Conservation (phyloP, 257 asterid species). For the Sherardia arvensis region DNA sequence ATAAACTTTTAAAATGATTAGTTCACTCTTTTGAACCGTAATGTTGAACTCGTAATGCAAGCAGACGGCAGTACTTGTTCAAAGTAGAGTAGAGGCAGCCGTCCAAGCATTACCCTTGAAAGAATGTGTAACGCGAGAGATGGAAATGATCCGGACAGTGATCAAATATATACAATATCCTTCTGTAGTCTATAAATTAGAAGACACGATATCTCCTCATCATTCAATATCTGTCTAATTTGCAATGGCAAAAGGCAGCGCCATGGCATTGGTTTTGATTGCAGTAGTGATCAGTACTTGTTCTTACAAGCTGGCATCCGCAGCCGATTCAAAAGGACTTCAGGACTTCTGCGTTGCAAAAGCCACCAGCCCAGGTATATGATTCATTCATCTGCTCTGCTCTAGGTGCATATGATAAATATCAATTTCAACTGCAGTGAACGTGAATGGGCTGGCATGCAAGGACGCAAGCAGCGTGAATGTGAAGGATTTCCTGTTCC, state of each 20-base stretch:
- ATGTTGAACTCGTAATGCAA: background rate
- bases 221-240: background rate
- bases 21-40: background rate
- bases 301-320: background rate
- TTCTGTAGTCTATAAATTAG: background rate
- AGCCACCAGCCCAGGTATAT: slow-evolving; percentile 7
- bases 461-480: background rate
- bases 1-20: too few species aligned
- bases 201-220: background rate
- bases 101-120: background rate
- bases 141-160: background rate
- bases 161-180: too few species aligned
- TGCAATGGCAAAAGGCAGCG: slow-evolving; percentile 1
- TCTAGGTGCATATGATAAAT: too few species aligned
- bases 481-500: background rate
- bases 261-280: background rate
- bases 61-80: background rate
- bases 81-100: background rate
- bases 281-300: background rate
- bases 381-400: too few species aligned
- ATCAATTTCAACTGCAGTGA: too few species aligned
- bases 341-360: slow-evolving; percentile 9
- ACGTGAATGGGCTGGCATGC: slow-evolving; percentile 7
- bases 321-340: background rate
- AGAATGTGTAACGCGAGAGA: background rate